Conservation (phyloP, 208 protist species). For the Trypanosoma boissoni region DNA sequence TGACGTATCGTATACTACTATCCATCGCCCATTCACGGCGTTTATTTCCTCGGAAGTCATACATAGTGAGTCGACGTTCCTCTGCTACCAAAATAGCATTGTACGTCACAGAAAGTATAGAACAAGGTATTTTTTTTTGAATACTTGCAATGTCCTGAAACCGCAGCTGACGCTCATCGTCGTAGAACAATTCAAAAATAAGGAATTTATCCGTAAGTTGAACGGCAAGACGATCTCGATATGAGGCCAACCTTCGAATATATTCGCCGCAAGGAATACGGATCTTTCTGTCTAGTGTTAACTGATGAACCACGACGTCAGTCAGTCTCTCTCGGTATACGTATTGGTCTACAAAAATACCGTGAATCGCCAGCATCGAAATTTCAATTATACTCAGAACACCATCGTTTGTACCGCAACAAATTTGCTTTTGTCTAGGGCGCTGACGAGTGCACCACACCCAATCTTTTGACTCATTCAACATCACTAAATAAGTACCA, state of each 20-base stretch:
- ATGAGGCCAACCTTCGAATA: slow-evolving; percentile 93
- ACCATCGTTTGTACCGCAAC: slow-evolving; percentile 90
- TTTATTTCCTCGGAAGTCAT: slow-evolving; percentile 90
- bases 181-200: slow-evolving; percentile 93
- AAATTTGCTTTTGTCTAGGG: slow-evolving; percentile 78
- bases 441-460: slow-evolving; percentile 78
- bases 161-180: slow-evolving; percentile 85
- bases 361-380: slow-evolving; percentile 87
- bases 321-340: slow-evolving; percentile 95
- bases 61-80: slow-evolving; percentile 84
- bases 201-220: slow-evolving; percentile 92
- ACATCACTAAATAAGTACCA: slow-evolving; percentile 76
- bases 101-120: slow-evolving; percentile 89
- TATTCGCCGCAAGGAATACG: slow-evolving; percentile 94
- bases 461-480: slow-evolving; percentile 80
- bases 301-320: slow-evolving; percentile 94
- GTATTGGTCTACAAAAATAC: slow-evolving; percentile 95
- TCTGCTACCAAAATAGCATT: slow-evolving; percentile 90
- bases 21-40: slow-evolving; percentile 94
- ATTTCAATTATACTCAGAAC: slow-evolving; percentile 87
- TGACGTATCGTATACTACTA: slow-evolving; percentile 92
- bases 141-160: slow-evolving; percentile 92
- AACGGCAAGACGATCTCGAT: slow-evolving; percentile 92
- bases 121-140: slow-evolving; percentile 89
- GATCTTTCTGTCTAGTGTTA: slow-evolving; percentile 82